Conservation (phyloP, 2,329 filamentous ascomycete species). For the Microcyclosporella mali region DNA sequence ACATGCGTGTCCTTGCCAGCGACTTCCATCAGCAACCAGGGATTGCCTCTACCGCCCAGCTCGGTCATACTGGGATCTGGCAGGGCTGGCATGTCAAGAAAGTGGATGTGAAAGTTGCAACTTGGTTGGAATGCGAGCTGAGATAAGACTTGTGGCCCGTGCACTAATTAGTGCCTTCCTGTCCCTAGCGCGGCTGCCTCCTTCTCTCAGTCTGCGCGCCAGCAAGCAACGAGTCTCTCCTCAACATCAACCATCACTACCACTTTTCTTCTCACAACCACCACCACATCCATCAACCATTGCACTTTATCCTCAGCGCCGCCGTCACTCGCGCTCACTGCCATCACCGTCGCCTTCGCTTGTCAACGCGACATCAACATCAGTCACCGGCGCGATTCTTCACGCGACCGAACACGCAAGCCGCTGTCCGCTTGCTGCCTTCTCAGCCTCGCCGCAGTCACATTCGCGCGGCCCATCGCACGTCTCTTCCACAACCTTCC, state of each 20-base stretch:
- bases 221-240: neutral
- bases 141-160: no score
- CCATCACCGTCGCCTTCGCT: neutral
- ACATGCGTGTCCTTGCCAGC: no score
- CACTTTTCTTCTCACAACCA: conserved; percentile 4
- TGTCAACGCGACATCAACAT: conserved; percentile 1
- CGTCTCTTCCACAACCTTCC: conserved; percentile 2
- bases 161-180: neutral
- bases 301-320: conserved; percentile 4
- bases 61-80: no score
- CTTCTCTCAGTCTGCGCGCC: neutral
- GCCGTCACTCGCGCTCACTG: conserved; percentile 6
- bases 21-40: no score
- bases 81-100: no score
- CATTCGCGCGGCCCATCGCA: conserved; percentile 6
- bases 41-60: no score
- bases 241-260: conserved; percentile 6
- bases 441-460: conserved; percentile 7
- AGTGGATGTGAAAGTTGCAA: no score
- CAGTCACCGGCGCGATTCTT: neutral
- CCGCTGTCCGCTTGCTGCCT: conserved; percentile 12
- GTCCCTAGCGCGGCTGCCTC: neutral
- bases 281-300: conserved; percentile 4
- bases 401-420: conserved; percentile 5
- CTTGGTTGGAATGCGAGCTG: no score